A percentile compares a stretch with the other conserved stretches of the same genome.
Evolutionary conservation across 75 land plant species (phyloP).

Genomic region (Cupressus sempervirens): DNA sequence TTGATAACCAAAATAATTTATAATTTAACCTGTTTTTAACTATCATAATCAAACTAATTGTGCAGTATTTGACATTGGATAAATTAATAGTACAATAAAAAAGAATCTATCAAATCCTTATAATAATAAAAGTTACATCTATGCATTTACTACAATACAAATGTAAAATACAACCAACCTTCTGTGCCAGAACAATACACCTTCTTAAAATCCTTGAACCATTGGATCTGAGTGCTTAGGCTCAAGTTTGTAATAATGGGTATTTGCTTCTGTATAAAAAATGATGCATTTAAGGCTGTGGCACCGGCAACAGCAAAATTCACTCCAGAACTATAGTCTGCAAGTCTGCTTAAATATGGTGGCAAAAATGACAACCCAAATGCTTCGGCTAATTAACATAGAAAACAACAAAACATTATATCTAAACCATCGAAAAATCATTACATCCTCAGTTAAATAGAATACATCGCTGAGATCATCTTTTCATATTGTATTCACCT

Average conservation of each 20-base stretch:
- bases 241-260: background rate
- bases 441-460: background rate
- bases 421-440: too few species aligned
- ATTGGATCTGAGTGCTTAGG: background rate
- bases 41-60: too few species aligned
- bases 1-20: background rate
- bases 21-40: too few species aligned
- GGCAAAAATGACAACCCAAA: background rate
- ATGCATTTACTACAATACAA: too few species aligned
- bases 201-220: background rate
- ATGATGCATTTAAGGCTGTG: conserved; percentile 21
- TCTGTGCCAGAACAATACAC: background rate
- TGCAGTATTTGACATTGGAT: background rate
- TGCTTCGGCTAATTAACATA: conserved; percentile 7
- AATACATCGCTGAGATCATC: too few species aligned
- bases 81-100: too few species aligned
- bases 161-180: background rate
- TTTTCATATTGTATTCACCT: too few species aligned
- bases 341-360: too few species aligned
- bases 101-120: too few species aligned
- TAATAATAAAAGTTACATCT: too few species aligned
- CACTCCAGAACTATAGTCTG: too few species aligned
- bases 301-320: conserved; percentile 45
- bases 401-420: background rate
- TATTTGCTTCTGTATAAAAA: background rate